These are phyloP conservation scores for Seminavis robusta DNA, from an alignment of 108 stramenopile species.

Conservation along the genomic window DNA sequence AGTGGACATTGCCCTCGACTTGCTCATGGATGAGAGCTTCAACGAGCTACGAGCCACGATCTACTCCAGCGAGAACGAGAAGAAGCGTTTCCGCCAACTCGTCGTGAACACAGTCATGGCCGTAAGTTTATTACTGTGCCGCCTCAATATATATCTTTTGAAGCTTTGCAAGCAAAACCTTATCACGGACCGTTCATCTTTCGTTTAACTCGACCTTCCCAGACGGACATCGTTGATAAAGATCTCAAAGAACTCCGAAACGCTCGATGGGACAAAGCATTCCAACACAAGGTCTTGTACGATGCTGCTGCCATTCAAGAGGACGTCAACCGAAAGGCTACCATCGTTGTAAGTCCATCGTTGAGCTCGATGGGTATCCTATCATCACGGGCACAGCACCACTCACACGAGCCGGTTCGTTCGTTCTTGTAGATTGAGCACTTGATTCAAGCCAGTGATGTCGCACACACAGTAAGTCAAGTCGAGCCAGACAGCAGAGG, in stretches of 20 bases:
- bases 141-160: not conserved
- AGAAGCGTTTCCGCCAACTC: constrained; percentile 23
- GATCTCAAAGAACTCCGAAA: constrained; percentile 19
- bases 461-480: too few species aligned
- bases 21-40: constrained; percentile 1
- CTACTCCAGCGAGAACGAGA: constrained; percentile 9
- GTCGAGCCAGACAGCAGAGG: too few species aligned
- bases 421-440: too few species aligned
- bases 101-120: constrained; percentile 27
- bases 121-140: not conserved
- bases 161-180: not conserved
- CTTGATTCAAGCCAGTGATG: too few species aligned
- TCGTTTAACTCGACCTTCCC: not conserved
- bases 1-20: constrained; percentile 8
- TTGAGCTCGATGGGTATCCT: too few species aligned
- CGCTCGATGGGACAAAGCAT: constrained; percentile 20
- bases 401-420: too few species aligned
- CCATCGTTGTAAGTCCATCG: too few species aligned
- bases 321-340: not conserved
- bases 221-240: constrained; percentile 7
- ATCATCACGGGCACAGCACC: too few species aligned
- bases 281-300: not conserved
- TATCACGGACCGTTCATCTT: not conserved
- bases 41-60: constrained; percentile 6
- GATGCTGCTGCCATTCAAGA: not conserved